Evolutionary conservation across 108 stramenopile genomes (phyloP).

Genomic region (Cyclotella choctawhatcheeana): DNA sequence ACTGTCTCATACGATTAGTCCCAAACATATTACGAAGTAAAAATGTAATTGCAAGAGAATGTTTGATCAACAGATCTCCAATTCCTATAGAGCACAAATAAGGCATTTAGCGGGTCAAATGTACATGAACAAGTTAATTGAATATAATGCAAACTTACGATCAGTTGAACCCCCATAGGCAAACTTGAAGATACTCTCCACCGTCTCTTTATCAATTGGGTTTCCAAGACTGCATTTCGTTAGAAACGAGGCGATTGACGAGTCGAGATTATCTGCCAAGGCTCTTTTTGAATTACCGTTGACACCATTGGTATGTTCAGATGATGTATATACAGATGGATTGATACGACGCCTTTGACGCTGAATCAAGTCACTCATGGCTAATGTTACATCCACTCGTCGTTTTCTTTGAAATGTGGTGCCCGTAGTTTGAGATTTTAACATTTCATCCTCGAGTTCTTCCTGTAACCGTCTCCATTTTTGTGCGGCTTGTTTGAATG

Average conservation of each 20-base stretch:
- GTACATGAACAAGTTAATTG: background rate
- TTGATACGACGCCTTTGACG: slow-evolving; percentile 63
- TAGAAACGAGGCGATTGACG: slow-evolving; percentile 61
- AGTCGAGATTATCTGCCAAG: slow-evolving; percentile 51
- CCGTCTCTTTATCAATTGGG: slow-evolving; percentile 59
- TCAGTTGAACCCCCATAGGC: slow-evolving; percentile 47
- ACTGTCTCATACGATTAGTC: slow-evolving; percentile 43
- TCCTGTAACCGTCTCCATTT: slow-evolving; percentile 84
- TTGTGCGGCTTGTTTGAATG: slow-evolving; percentile 47
- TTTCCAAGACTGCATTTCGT: slow-evolving; percentile 63
- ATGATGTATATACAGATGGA: slow-evolving; percentile 8
- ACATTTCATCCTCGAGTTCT: slow-evolving; percentile 75
- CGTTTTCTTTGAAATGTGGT: slow-evolving; percentile 77
- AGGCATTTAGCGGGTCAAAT: background rate
- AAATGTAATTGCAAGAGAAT: slow-evolving; percentile 68
- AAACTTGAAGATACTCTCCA: slow-evolving; percentile 66
- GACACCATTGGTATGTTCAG: background rate
- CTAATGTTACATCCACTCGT: slow-evolving; percentile 76
- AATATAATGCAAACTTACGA: slow-evolving; percentile 4
- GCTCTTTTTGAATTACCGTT: slow-evolving; percentile 16
- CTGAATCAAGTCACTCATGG: slow-evolving; percentile 77
- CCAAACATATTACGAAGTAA: slow-evolving; percentile 71
- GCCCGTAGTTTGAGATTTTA: slow-evolving; percentile 55
- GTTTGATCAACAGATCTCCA: slow-evolving; percentile 64
- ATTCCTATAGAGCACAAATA: slow-evolving; percentile 21